These are phyloP conservation scores for Bipolaris oryzae DNA, from an alignment of 2,329 filamentous ascomycete genomes.

Conservation along the genomic window DNA sequence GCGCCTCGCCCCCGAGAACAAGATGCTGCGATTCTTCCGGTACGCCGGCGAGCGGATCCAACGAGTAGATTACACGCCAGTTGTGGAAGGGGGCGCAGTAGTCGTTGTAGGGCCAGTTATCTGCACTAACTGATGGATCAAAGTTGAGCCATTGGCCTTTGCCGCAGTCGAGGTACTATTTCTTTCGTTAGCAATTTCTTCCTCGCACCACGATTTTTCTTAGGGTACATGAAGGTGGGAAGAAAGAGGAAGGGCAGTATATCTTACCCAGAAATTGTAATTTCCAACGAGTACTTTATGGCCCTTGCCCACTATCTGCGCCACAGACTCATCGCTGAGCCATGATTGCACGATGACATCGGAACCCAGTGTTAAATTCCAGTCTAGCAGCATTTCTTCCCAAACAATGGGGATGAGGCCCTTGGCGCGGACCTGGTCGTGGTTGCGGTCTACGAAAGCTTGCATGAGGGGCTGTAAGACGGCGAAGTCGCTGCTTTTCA, in stretches of 20 bases:
- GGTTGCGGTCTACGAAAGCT: conserved; percentile 73
- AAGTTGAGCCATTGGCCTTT: conserved; percentile 80
- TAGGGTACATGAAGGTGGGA: neutral
- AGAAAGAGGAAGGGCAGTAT: neutral
- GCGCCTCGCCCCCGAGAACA: conserved; percentile 80
- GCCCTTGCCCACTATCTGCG: conserved; percentile 65
- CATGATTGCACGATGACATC: conserved; percentile 82
- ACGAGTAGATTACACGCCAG: conserved; percentile 81
- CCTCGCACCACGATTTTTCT: too few species aligned
- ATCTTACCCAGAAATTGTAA: conserved; percentile 73
- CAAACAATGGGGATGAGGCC: conserved; percentile 79
- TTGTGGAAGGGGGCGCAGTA: conserved; percentile 82
- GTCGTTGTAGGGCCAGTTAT: conserved; percentile 74
- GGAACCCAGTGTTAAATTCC: conserved; percentile 73
- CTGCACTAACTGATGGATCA: conserved; percentile 57
- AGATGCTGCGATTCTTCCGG: conserved; percentile 67
- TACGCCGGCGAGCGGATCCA: conserved; percentile 73
- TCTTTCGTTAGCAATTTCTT: neutral
- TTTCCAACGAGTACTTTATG: conserved; percentile 76
- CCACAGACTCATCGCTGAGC: conserved; percentile 68
- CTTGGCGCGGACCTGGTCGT: conserved; percentile 66
- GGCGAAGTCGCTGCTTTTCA: conserved; percentile 67
- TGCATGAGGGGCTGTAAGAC: conserved; percentile 79
- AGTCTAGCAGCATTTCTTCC: conserved; percentile 83
- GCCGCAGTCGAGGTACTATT: conserved; percentile 81